Percentiles rank a stretch among this genome's conserved stretches.
Evolutionary conservation across 2,329 filamentous ascomycete genomes (phyloP).

Genomic region (Ophidiomyces ophidiicola): DNA sequence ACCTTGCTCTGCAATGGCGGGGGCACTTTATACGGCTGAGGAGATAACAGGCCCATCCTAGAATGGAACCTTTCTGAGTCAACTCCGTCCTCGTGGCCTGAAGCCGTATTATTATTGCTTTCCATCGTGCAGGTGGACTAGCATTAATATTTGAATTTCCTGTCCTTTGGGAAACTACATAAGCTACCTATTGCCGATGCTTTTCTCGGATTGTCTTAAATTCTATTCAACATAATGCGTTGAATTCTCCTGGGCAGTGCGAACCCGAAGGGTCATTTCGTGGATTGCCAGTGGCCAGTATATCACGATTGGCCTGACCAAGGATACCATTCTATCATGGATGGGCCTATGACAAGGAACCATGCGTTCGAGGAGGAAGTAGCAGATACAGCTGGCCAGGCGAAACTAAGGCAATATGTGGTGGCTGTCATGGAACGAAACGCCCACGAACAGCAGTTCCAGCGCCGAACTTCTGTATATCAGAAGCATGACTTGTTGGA

Average conservation of each 20-base stretch:
- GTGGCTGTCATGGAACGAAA: conserved; percentile 9
- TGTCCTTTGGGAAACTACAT: conserved; percentile 1
- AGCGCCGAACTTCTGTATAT: conserved; percentile 24
- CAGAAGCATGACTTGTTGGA: conserved; percentile 25
- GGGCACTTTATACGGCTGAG: too few relatives aligned
- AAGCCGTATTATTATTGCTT: too few relatives aligned
- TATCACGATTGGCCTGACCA: not conserved
- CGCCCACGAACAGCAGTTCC: conserved; percentile 15
- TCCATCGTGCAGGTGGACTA: too few relatives aligned
- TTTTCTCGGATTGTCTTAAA: too few relatives aligned
- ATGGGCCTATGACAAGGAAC: not conserved
- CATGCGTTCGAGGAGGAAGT: conserved; percentile 2
- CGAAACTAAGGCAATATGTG: conserved; percentile 12
- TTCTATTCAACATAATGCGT: too few relatives aligned
- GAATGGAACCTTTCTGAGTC: too few relatives aligned
- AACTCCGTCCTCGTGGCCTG: too few relatives aligned
- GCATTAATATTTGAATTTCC: not conserved
- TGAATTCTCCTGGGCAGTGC: too few relatives aligned
- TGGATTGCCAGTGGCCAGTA: too few relatives aligned
- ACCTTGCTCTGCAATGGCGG: not conserved
- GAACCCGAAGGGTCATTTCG: too few relatives aligned
- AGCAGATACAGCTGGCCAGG: not conserved
- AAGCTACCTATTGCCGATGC: too few relatives aligned
- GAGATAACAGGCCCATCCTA: too few relatives aligned
- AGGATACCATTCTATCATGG: not conserved